Evolutionary conservation across 2,329 filamentous ascomycete genomes (phyloP).

Genomic region (Ilyonectria robusta): DNA sequence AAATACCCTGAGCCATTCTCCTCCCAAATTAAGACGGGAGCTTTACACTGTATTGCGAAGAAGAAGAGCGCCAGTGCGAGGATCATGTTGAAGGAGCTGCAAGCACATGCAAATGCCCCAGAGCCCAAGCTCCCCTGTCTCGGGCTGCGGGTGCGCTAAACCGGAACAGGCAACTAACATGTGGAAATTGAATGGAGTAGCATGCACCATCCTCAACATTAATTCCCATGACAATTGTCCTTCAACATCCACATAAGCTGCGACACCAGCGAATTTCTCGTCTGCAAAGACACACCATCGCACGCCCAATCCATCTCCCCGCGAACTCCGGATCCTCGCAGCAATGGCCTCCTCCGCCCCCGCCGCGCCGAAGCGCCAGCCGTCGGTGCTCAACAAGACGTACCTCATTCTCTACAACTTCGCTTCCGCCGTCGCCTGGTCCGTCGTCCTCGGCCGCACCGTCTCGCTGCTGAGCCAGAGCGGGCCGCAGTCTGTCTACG

Average conservation of each 20-base stretch:
- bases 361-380: constrained; percentile 41
- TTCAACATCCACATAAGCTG: not conserved
- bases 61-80: too few relatives aligned
- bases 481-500: constrained; percentile 73
- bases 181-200: constrained; percentile 24
- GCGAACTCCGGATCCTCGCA: not conserved
- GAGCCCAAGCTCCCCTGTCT: not conserved
- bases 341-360: constrained; percentile 43
- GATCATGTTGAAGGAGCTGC: too few relatives aligned
- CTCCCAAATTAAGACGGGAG: too few relatives aligned
- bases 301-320: not conserved
- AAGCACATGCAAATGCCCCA: too few relatives aligned
- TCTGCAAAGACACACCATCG: not conserved
- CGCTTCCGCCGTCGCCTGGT: constrained; percentile 83
- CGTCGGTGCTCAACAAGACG: constrained; percentile 63
- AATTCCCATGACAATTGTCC: not conserved
- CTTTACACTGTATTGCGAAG: too few relatives aligned
- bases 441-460: constrained; percentile 80
- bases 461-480: constrained; percentile 65
- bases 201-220: constrained; percentile 36
- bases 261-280: not conserved
- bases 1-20: too few relatives aligned
- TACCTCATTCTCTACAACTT: constrained; percentile 93
- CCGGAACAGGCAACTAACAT: constrained; percentile 32
- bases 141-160: constrained; percentile 23